phyloP scores from a whole-genome alignment of 306 rosid species.

The Glycine latifolia region DNA sequence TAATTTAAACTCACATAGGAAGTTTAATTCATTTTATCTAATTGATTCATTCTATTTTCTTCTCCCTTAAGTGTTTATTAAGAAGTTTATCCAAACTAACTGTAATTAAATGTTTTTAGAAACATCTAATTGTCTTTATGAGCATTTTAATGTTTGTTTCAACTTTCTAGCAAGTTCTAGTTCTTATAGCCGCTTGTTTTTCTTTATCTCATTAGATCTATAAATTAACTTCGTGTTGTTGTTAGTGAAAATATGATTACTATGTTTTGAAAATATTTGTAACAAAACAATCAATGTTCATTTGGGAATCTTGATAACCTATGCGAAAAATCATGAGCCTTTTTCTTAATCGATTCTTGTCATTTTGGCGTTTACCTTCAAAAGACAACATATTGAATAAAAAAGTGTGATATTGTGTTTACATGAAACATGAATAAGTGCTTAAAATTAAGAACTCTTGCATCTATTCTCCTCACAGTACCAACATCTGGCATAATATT shows the following conservation, averaged over 20 bases:
- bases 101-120: not conserved
- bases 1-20: not conserved
- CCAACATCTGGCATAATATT: constrained; percentile 55
- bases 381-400: not conserved
- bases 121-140: too few species aligned
- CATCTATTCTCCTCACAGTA: constrained; percentile 79
- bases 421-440: constrained; percentile 42
- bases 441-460: constrained; percentile 68
- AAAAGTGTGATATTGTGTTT: constrained; percentile 27
- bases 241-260: constrained; percentile 26
- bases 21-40: not conserved
- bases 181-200: constrained; percentile 27
- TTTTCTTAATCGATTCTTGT: constrained; percentile 24
- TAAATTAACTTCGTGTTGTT: not conserved
- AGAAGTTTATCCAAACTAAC: not conserved
- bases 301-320: constrained; percentile 23
- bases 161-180: not conserved
- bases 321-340: not conserved
- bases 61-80: not conserved
- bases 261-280: not conserved
- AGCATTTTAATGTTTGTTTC: constrained; percentile 3
- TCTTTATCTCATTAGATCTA: constrained; percentile 22
- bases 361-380: constrained; percentile 26
- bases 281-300: constrained; percentile 19
- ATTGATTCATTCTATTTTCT: not conserved